Conservation (phyloP, 306 rosid species). For the Ormosia semicastrata region DNA sequence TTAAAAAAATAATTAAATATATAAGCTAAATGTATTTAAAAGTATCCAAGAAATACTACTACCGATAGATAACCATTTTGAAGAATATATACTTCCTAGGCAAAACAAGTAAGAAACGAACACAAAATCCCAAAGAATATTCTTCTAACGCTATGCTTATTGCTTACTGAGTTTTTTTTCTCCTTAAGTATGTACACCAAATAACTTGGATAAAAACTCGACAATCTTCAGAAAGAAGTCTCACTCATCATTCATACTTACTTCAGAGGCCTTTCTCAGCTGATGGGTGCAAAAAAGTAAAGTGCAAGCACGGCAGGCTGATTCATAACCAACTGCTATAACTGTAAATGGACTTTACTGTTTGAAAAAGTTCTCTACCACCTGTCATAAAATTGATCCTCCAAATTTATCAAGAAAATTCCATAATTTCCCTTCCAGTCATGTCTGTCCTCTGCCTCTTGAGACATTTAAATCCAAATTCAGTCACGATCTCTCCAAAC, state of each 20-base stretch:
- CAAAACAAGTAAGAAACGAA: not conserved
- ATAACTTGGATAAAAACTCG: not conserved
- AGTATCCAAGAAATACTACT: no score
- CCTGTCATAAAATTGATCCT: not conserved
- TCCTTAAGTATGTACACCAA: not conserved
- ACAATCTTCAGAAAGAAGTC: not conserved
- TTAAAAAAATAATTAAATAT: no score
- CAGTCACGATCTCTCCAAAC: not conserved
- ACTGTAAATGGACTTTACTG: not conserved
- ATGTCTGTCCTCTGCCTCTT: not conserved
- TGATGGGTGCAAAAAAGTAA: not conserved
- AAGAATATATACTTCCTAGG: no score
- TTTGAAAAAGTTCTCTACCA: not conserved
- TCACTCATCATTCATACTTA: not conserved
- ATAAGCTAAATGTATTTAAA: no score
- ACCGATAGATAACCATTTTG: no score
- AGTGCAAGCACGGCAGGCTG: not conserved
- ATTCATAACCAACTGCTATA: not conserved
- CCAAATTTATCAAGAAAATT: not conserved
- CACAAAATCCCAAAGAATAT: not conserved
- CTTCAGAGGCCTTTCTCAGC: not conserved
- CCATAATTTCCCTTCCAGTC: not conserved
- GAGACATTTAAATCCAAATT: not conserved
- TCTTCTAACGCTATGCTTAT: not conserved
- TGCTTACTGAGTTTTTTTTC: not conserved